phyloP scores from a whole-genome alignment of 2,329 filamentous ascomycete species.

The Paraphoma sp. region DNA sequence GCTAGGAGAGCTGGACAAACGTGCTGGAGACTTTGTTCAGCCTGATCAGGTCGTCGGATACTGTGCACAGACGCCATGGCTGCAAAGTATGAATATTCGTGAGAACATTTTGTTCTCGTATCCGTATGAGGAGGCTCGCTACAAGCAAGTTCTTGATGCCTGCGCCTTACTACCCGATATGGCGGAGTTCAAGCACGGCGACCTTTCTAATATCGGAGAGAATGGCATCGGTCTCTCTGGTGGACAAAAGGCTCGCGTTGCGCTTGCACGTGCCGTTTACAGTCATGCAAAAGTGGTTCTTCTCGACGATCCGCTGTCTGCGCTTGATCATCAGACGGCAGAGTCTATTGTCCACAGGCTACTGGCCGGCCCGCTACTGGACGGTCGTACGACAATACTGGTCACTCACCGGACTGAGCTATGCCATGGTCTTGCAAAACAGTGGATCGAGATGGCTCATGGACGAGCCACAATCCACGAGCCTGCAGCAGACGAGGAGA shows the following conservation, averaged over 20 bases:
- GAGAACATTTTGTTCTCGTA: constrained; percentile 72
- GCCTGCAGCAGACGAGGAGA: constrained; percentile 53
- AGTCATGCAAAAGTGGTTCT: constrained; percentile 62
- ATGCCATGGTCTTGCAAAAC: constrained; percentile 73
- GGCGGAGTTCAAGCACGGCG: constrained; percentile 67
- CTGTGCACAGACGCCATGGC: constrained; percentile 71
- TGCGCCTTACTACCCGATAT: constrained; percentile 69
- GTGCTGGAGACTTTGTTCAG: constrained; percentile 57
- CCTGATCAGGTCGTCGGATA: constrained; percentile 67
- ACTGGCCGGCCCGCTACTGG: constrained; percentile 61
- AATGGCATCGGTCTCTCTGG: constrained; percentile 68
- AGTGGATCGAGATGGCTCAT: constrained; percentile 73
- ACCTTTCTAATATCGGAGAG: constrained; percentile 67
- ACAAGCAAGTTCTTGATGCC: constrained; percentile 70
- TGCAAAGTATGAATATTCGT: constrained; percentile 73
- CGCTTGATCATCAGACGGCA: constrained; percentile 69
- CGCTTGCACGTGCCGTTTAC: constrained; percentile 67
- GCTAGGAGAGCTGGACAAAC: constrained; percentile 65
- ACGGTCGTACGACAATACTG: constrained; percentile 62
- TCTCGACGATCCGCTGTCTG: constrained; percentile 66
- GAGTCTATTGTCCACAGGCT: constrained; percentile 66
- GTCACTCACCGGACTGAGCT: constrained; percentile 74
- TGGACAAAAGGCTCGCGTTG: constrained; percentile 66
- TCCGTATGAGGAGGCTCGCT: constrained; percentile 72
- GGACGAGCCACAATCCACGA: constrained; percentile 59